Evolutionary conservation across 108 stramenopile species (phyloP), one percentile per base, ranked within the genome.

Genomic region (Craspedostauros australis): DNA sequence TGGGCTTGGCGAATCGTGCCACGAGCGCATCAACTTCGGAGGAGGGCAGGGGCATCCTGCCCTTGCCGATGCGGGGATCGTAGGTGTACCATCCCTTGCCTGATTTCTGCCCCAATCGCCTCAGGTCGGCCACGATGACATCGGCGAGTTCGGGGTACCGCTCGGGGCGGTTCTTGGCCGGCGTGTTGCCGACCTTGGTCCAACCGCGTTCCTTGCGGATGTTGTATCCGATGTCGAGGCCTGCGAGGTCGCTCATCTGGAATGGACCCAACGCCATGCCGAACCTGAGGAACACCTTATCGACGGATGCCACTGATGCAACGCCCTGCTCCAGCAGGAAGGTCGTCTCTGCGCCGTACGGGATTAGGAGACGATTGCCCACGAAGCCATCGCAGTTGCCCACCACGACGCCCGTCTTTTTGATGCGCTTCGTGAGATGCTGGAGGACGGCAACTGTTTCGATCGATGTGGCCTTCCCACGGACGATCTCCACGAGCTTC

Each of bases 371-470:
- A 33, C 97, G 87, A 68, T 98, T 98, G 31, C 95, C 97, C 39
- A 96, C 93, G 62, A 98, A 98, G 5, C 97, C 97, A 75, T 95
- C 84, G 60, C 95, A 96, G 63, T 98, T 96, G 12, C 96, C 96
- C 14, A 95, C 97, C 2, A 93, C 79, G 16, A 98, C 95, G 21
- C 91, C 91, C 54, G 80, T 73, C 76, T 98, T 98, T 45, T 77
- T 68, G 32, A 98, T 86, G 3, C 62, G 73, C 54, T 94, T 96
- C 32, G 85, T 92, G 22, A 92, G 34, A 0, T 63, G 58, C 38
- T 87, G 77, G 24, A 96, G 80, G 7, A 88, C 58, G 31, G 86
- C 82, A 30, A 76, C 60, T 1, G 92, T 90, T 29, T 71, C 77
- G 9, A 66, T 39, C 1, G 70, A 64, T 6, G 95, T 85, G 16